Percentiles rank a stretch among this genome's conserved stretches.
Evolutionary conservation across 2,329 filamentous ascomycete species (phyloP).

Genomic region (Herpotrichia juniperi): DNA sequence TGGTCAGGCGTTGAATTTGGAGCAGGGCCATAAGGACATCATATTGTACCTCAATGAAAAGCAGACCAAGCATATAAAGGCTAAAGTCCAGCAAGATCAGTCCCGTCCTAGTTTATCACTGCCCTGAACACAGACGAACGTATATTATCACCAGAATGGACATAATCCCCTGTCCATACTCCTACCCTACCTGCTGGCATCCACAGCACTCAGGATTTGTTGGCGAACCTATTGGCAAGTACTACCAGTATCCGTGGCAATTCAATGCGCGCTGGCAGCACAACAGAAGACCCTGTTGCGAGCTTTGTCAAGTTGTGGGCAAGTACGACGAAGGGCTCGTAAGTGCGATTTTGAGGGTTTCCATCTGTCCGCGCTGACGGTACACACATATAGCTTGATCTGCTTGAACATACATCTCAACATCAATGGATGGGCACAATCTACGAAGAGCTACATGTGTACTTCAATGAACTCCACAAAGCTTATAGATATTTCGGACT

Average conservation of each 20-base stretch:
- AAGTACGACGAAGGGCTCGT: not conserved
- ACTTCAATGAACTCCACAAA: not conserved
- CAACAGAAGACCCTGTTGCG: conserved; percentile 12
- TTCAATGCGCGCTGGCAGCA: conserved; percentile 8
- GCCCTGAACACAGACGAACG: no score
- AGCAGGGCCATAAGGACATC: no score
- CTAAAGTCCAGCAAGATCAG: not conserved
- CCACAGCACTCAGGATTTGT: not conserved
- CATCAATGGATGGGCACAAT: no score
- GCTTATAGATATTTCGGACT: not conserved
- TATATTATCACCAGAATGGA: no score
- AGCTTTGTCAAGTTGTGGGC: conserved; percentile 10
- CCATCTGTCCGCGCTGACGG: not conserved
- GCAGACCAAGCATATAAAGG: not conserved
- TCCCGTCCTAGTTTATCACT: not conserved
- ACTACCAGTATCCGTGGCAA: not conserved
- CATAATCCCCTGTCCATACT: not conserved
- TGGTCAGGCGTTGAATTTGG: not conserved
- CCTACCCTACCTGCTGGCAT: not conserved
- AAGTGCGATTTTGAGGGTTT: not conserved
- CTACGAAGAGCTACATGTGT: not conserved
- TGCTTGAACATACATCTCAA: no score
- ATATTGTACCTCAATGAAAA: not conserved
- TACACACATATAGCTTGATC: not conserved
- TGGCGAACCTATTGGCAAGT: no score